Evolutionary conservation across 2,329 filamentous ascomycete genomes (phyloP), one percentile per base, ranked within the genome.

Genomic region (Parascedosporium putredinis): DNA sequence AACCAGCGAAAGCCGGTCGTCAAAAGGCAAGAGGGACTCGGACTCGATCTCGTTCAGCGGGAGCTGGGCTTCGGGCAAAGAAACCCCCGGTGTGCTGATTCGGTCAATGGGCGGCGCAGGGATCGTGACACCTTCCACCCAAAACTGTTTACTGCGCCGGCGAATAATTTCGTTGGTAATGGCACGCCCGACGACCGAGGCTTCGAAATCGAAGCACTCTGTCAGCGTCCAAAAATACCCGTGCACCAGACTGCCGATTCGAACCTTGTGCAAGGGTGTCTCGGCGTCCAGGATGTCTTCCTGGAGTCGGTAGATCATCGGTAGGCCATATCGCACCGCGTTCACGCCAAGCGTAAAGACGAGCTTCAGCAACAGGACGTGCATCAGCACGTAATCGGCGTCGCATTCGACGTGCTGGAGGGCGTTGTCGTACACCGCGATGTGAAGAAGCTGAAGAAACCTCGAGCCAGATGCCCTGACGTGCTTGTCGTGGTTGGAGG

Each of bases 261-360:
- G 84, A 34, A 95, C 78, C 61, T 91, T 93, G 25, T 83, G 77
- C 38, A 79, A 64, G 0, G 84, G 80, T 22, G 76, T 76, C 44
- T 83, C 79, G 3, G 82, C 72, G 6, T 78, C 76, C 50, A 79
- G 74, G 27, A 93, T 85, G 54, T 93, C 88, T 59, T 95, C 88
- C 63, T 96, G 90, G 1, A 97, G 74, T 43, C 85, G 79, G 63
- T 94, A 81, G 9, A 95, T 76, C 89, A 96, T 95, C 2, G 90
- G 88, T 33, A 96, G 66, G 1, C 89, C 88, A 58, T 79, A 84
- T 51, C 84, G 78, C 4, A 78, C 78, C 14, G 88, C 85, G 61
- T 96, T 95, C 47, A 95, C 80, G 3, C 91, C 90, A 1, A 96
- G 74, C 51, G 81, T 82, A 51, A 80, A 74, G 7, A 88, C 77